phyloP scores from a whole-genome alignment of 768 basidiomycete species.

The Tricholoma sp. region DNA sequence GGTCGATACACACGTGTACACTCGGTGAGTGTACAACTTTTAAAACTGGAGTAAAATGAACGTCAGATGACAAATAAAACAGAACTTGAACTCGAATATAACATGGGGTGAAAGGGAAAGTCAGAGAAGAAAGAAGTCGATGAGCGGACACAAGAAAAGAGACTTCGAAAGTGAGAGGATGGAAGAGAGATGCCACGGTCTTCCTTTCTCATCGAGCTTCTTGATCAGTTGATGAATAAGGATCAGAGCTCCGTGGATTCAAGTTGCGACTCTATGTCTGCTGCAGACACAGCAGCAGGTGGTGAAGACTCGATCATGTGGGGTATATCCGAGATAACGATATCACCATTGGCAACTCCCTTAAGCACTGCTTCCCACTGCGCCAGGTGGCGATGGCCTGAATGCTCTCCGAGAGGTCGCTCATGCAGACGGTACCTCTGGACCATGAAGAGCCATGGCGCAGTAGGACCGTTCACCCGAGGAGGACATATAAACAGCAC shows the following conservation, averaged over 20 bases:
- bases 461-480: neutral
- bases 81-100: too few relatives aligned
- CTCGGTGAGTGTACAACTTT: too few relatives aligned
- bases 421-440: neutral
- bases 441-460: neutral
- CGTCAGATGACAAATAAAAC: too few relatives aligned
- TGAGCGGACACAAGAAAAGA: neutral
- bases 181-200: neutral
- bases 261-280: neutral
- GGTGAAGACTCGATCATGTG: neutral
- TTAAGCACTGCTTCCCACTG: neutral
- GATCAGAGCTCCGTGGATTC: too few relatives aligned
- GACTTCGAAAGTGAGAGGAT: neutral
- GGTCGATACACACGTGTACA: too few relatives aligned
- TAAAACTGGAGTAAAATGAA: too few relatives aligned
- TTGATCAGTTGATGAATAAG: neutral
- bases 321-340: neutral
- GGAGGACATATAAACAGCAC: neutral
- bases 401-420: too few relatives aligned
- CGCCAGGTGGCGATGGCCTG: too few relatives aligned
- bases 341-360: neutral
- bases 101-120: too few relatives aligned
- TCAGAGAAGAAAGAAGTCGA: too few relatives aligned
- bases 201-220: neutral
- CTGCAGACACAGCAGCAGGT: neutral